Percentiles rank a stretch among this genome's conserved stretches.
Conservation (phyloP, 495 filamentous ascomycete genomes). For the Penicillium parvum region DNA sequence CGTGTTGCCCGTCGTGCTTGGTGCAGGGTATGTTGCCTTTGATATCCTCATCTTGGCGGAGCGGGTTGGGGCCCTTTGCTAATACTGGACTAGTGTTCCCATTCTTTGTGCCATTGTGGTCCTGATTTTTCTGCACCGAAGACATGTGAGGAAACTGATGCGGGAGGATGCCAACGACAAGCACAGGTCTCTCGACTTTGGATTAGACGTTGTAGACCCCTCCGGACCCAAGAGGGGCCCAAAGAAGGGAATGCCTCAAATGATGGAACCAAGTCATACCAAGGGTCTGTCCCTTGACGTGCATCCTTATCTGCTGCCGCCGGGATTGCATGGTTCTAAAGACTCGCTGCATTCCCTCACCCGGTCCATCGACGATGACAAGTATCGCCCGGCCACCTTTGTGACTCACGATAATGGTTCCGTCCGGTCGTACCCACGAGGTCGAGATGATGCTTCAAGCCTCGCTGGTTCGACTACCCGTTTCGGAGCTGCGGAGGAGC, state of each 20-base stretch:
- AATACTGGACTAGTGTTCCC: conserved; percentile 60
- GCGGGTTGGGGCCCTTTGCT: too few relatives aligned
- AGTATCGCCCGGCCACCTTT: conserved; percentile 69
- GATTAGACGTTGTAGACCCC: conserved; percentile 53
- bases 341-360: conserved; percentile 84
- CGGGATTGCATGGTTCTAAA: conserved; percentile 67
- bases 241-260: conserved; percentile 20
- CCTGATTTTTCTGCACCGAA: conserved; percentile 71
- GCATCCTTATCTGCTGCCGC: conserved; percentile 82
- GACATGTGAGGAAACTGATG: conserved; percentile 66
- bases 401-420: conserved; percentile 55
- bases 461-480: conserved; percentile 50
- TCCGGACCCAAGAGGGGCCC: conserved; percentile 37
- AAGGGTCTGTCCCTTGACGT: conserved; percentile 78
- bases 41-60: too few relatives aligned
- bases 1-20: conserved; percentile 73
- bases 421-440: conserved; percentile 46
- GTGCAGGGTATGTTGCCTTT: conserved; percentile 77
- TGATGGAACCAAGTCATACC: conserved; percentile 42
- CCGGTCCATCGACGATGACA: conserved; percentile 73
- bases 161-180: conserved; percentile 82
- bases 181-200: conserved; percentile 92
- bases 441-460: conserved; percentile 58
- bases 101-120: conserved; percentile 61
- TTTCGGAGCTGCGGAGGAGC: conserved; percentile 45